These are phyloP conservation scores for Cyberlindnera euphorbiiphila DNA, from an alignment of 805 yeast genomes.

Conservation along the genomic window DNA sequence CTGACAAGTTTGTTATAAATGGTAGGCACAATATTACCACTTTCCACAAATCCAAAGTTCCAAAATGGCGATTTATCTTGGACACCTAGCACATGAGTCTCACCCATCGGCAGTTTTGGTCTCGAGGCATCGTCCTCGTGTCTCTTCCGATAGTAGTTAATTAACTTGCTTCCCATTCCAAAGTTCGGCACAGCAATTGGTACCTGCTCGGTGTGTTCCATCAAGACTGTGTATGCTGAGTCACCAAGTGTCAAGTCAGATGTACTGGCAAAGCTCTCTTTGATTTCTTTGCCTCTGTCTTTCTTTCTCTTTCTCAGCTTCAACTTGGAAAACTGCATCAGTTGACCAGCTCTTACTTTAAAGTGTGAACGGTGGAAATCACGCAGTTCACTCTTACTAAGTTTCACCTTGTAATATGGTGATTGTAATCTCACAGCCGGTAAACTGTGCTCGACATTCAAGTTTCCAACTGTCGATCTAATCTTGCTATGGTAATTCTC, in stretches of 20 bases:
- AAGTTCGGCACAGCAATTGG: constrained; percentile 81
- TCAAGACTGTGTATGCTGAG: constrained; percentile 65
- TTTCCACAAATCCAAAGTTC: constrained; percentile 96
- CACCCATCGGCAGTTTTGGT: constrained; percentile 88
- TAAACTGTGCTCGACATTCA: constrained; percentile 85
- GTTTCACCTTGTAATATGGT: constrained; percentile 81
- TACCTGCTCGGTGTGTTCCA: constrained; percentile 88
- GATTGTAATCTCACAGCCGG: constrained; percentile 86
- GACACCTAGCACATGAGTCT: constrained; percentile 92
- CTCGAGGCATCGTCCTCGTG: constrained; percentile 76
- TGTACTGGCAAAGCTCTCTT: constrained; percentile 67
- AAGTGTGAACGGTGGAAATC: constrained; percentile 79
- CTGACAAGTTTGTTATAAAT: constrained; percentile 85
- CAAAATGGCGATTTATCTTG: constrained; percentile 97
- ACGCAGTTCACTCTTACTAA: constrained; percentile 64
- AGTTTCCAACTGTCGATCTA: constrained; percentile 86
- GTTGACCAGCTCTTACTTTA: constrained; percentile 71
- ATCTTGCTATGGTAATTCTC: constrained; percentile 88
- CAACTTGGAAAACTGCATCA: constrained; percentile 68
- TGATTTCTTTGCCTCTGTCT: constrained; percentile 79
- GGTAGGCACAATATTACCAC: constrained; percentile 92
- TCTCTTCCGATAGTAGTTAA: constrained; percentile 87
- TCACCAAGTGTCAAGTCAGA: constrained; percentile 83
- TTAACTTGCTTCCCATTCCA: constrained; percentile 94
- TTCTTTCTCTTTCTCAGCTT: constrained; percentile 81